Evolutionary conservation across 768 basidiomycete species (phyloP).

Genomic region (Coprinopsis strossmayeri): DNA sequence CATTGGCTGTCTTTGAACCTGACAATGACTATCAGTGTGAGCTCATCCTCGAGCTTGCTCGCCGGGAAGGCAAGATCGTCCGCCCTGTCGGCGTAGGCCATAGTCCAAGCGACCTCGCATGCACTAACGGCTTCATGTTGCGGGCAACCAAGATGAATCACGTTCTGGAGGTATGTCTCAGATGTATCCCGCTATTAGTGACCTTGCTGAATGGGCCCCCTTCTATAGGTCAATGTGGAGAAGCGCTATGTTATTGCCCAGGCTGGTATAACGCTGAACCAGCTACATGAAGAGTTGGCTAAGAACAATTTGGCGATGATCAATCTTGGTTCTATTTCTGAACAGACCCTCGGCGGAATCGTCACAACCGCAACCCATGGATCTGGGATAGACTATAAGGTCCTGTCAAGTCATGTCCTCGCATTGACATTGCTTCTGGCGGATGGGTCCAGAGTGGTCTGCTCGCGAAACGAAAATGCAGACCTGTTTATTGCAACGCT

Average conservation of each 20-base stretch:
- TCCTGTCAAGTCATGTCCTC: constrained; percentile 76
- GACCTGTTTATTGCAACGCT: constrained; percentile 88
- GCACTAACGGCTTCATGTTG: constrained; percentile 83
- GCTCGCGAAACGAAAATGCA: constrained; percentile 52
- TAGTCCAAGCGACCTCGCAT: constrained; percentile 89
- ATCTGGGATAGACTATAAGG: constrained; percentile 71
- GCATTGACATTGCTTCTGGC: constrained; percentile 74
- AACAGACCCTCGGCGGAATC: constrained; percentile 90
- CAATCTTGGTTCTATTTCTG: constrained; percentile 93
- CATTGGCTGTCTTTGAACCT: constrained; percentile 73
- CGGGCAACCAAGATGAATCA: constrained; percentile 67
- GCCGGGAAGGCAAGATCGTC: constrained; percentile 61
- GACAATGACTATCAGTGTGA: constrained; percentile 60
- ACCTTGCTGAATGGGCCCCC: not conserved
- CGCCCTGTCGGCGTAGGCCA: constrained; percentile 89
- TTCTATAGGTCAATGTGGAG: constrained; percentile 58
- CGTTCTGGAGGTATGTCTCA: constrained; percentile 64
- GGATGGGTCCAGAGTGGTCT: constrained; percentile 60
- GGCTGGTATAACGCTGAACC: constrained; percentile 72
- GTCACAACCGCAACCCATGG: constrained; percentile 96
- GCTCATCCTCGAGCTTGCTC: constrained; percentile 74
- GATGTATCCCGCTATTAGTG: constrained; percentile 12
- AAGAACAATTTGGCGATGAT: constrained; percentile 73
- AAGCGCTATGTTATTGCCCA: constrained; percentile 64
- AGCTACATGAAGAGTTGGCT: constrained; percentile 64